phyloP scores from a whole-genome alignment of 108 stramenopile genomes.

The Conticribra guillardii region DNA sequence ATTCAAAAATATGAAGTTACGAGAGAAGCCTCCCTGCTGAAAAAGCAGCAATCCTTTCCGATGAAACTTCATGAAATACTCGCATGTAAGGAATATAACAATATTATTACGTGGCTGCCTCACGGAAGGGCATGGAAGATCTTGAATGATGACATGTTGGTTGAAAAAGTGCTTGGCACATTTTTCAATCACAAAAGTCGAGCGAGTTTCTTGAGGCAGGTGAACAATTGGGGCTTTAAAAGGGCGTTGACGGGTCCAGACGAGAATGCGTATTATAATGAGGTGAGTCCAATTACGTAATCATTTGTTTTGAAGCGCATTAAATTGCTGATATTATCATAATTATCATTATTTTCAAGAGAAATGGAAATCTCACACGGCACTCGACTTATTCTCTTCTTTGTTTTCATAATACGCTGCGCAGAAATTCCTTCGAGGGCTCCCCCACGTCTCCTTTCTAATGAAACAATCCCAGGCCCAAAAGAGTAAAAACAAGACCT shows the following conservation, averaged over 20 bases:
- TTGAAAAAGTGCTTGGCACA: conserved; percentile 35
- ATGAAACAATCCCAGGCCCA: background rate
- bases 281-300: background rate
- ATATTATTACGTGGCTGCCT: conserved; percentile 54
- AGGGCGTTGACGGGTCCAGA: background rate
- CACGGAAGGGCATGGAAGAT: conserved; percentile 10
- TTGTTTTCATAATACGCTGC: background rate
- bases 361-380: too few species aligned
- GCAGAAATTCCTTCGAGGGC: background rate
- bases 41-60: conserved; percentile 44
- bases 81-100: conserved; percentile 36
- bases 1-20: background rate
- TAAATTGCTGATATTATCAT: too few species aligned
- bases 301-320: background rate
- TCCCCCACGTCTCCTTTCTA: background rate
- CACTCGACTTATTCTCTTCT: too few species aligned
- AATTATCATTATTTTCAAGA: too few species aligned
- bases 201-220: conserved; percentile 22
- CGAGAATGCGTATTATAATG: background rate
- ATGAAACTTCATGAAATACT: conserved; percentile 52
- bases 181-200: conserved; percentile 41
- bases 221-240: background rate
- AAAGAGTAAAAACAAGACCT: background rate
- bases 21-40: background rate
- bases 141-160: conserved; percentile 32